Evolutionary conservation across 345 rosid genomes (phyloP).

Genomic region (Eucalyptus coolabah): DNA sequence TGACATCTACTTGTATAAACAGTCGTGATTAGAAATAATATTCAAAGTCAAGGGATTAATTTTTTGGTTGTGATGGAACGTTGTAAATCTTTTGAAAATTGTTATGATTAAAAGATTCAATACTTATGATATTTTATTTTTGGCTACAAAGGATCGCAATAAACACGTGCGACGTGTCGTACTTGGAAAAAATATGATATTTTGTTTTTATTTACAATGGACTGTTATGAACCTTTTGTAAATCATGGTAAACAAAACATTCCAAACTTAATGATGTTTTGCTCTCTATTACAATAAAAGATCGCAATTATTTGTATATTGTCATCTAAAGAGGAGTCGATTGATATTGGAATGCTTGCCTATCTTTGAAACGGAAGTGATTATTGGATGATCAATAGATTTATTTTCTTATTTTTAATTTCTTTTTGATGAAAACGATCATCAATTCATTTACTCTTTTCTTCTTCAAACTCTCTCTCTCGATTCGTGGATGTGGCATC

Average conservation of each 20-base stretch:
- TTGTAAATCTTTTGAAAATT: neutral
- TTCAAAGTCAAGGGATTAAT: neutral
- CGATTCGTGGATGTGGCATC: rapidly evolving
- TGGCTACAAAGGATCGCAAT: neutral
- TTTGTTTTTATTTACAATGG: neutral
- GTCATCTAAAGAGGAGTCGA: neutral
- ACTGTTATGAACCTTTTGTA: neutral
- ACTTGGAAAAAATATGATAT: neutral
- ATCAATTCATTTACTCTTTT: neutral
- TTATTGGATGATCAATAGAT: neutral
- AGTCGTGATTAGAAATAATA: neutral
- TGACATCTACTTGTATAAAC: neutral
- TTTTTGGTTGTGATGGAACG: neutral
- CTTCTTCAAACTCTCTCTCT: neutral
- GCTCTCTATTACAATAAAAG: neutral
- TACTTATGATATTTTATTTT: neutral
- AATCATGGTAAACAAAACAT: neutral
- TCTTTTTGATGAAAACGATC: neutral
- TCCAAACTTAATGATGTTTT: neutral
- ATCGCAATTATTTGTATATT: neutral
- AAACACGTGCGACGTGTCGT: rapidly evolving
- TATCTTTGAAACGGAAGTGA: neutral
- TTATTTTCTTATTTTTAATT: neutral
- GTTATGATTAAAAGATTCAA: neutral
- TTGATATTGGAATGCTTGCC: neutral